These are phyloP conservation scores for Geotrichum reessii DNA, from an alignment of 1,139 yeast genomes.

Conservation along the genomic window DNA sequence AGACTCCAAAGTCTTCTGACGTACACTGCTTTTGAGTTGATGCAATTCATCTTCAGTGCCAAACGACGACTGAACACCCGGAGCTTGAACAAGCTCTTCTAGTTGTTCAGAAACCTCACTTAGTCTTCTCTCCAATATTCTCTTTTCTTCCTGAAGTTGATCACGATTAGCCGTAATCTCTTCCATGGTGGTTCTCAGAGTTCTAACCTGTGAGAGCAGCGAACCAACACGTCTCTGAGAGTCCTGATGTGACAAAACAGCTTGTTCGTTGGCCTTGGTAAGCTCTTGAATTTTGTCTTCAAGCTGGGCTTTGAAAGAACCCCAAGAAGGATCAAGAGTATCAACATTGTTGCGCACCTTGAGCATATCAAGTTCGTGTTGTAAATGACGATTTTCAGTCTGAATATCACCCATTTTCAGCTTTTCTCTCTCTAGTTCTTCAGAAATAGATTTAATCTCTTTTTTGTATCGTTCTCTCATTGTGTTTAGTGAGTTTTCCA, in stretches of 20 bases:
- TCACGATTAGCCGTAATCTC: slow-evolving; percentile 38
- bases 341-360: slow-evolving; percentile 16
- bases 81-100: slow-evolving; percentile 27
- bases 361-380: slow-evolving; percentile 50
- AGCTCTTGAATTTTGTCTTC: slow-evolving; percentile 51
- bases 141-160: slow-evolving; percentile 36
- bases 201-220: slow-evolving; percentile 34
- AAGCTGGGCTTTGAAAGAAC: slow-evolving; percentile 44
- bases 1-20: slow-evolving; percentile 26
- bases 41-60: slow-evolving; percentile 21
- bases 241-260: slow-evolving; percentile 37
- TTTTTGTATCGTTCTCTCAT: slow-evolving; percentile 43
- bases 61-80: slow-evolving; percentile 16
- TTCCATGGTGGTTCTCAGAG: slow-evolving; percentile 34
- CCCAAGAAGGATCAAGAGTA: slow-evolving; percentile 30
- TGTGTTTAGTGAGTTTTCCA: slow-evolving; percentile 28
- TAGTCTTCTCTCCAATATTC: slow-evolving; percentile 36
- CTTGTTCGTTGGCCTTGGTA: slow-evolving; percentile 45
- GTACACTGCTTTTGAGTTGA: slow-evolving; percentile 23
- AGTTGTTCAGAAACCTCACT: slow-evolving; percentile 30
- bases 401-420: slow-evolving; percentile 44
- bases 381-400: slow-evolving; percentile 57
- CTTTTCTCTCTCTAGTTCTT: slow-evolving; percentile 56
- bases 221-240: slow-evolving; percentile 37
- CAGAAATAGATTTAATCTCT: slow-evolving; percentile 55